Base-by-base conservation (phyloP, 306 rosid genomes). In the Fragaria iinumae region DNA sequence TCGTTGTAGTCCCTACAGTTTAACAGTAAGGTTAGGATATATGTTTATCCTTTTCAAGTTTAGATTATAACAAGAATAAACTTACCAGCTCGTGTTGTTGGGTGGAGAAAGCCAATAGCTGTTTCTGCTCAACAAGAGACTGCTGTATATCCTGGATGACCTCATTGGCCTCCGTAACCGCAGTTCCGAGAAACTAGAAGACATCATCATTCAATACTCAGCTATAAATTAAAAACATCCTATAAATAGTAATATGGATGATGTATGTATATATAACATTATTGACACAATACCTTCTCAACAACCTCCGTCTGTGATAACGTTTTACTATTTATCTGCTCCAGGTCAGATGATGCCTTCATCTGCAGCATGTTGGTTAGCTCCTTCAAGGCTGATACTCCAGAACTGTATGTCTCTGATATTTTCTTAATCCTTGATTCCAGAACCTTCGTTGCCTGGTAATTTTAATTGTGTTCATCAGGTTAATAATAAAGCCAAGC, bases 61-160 rank as follows among this genome's bases (percentile, higher is more conserved):
- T 11, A 74, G 16, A 36, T 38, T 67, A 29, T 13, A 68, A 25
- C 34, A 2, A 53, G 39, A 27, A 62, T 49, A 18, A 79, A 82
- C 80, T 8, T 85, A 91, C 98, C 83, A 89, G 89, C 75, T 91
- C 90, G 71, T 91, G 96, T 69, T 87, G 96, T 78, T 74, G 83
- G 66, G 86, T 63, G 73, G 87, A 86, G 85, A 89, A 84, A 67
- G 82, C 86, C 82, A 91, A 59, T 9, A 90, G 32, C 67, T 91
- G 90, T 44, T 89, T 90, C 83, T 94, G 93, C 80, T 87, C 97
- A 80, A 83, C 84, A 78, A 94, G 88, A 82, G 91, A 87, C 79
- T 77, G 79, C 70, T 87, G 93, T 62, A 91, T 88, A 80, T 83
- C 75, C 76, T 83, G 74, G 38, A 90, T 73, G 78, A 89, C 96